Evolutionary conservation across 352 stramenopile genomes (phyloP), one percentile per base, ranked within the genome.

Genomic region (Phytophthora syringae): DNA sequence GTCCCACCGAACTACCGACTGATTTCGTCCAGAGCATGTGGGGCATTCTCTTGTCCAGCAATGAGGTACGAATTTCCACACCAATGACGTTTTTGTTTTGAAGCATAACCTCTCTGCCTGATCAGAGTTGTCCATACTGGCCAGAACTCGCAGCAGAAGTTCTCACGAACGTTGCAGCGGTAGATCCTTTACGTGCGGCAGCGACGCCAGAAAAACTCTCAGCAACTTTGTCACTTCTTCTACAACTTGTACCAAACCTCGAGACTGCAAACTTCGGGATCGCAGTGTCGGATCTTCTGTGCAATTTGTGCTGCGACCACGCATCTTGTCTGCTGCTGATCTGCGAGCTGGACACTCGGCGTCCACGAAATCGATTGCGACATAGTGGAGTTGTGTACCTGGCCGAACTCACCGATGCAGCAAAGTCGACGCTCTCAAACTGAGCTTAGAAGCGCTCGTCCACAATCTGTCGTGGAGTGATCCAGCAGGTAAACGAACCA

Each of bases 401-500:
- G 28, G 52, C 69, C 1, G 70, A 84, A 22, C 48, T 84, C 22
- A 78, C 80, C 0, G 81, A 94, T n/a, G 45, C 62, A 24, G 50
- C 67, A 15, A 21, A 1, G 67, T 91, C 34, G 52, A 58, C 0
- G 72, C 74, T 24, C 62, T 94, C n/a, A 73, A 76, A 13, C 69
- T 77, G 54, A 92, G 80, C 47, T 88, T 94, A 64, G 78, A 88
- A 48, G 69, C 83, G 0, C 62, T 90, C 0, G 78, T 79, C 0
- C 85, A 92, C 55, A 93, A 93, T 52, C 64, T 94, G 11, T 83
- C 85, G 2, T 92, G 83, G 83, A 90, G 83, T 52, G 83, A 92
- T 45, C 74, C 80, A 13, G 70, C 74, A 2, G 76, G 78, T 25
- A 94, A 94, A 63, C 80, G 84, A 11, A 77, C 44, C 10, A 55